A percentile compares a stretch with the other conserved stretches of the same genome.
Evolutionary conservation across 1,284 basidiomycete genomes (phyloP).

Genomic region (Heliocybe sulcata): DNA sequence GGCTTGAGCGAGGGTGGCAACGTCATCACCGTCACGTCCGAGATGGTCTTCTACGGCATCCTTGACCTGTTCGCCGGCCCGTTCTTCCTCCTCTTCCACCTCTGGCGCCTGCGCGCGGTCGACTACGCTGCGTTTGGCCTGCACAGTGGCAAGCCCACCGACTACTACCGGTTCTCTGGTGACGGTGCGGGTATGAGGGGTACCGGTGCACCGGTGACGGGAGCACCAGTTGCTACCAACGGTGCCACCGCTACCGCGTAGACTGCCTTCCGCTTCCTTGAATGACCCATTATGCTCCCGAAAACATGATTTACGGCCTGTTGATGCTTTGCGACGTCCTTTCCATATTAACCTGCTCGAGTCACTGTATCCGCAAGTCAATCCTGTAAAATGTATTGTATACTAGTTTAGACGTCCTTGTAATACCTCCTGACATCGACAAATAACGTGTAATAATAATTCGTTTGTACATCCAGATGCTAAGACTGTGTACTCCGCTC

Average conservation of each 20-base stretch:
- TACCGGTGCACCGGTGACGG: not conserved
- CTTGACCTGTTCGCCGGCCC: slow-evolving; percentile 52
- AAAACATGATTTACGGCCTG: too few species aligned
- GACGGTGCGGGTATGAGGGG: not conserved
- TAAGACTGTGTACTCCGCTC: too few species aligned
- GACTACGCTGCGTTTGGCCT: slow-evolving; percentile 20
- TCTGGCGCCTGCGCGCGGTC: slow-evolving; percentile 21
- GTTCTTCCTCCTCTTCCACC: slow-evolving; percentile 30
- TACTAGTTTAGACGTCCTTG: too few species aligned
- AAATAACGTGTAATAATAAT: too few species aligned
- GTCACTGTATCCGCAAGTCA: too few species aligned
- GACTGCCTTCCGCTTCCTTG: not conserved
- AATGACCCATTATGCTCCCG: too few species aligned
- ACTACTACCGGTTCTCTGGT: slow-evolving; percentile 4
- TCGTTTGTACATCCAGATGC: too few species aligned
- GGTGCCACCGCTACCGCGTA: not conserved
- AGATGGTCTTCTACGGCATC: slow-evolving; percentile 53
- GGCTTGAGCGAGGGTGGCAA: slow-evolving; percentile 40
- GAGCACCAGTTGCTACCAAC: not conserved
- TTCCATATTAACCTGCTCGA: too few species aligned
- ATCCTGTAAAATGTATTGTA: too few species aligned
- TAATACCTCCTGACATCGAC: too few species aligned
- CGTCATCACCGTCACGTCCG: slow-evolving; percentile 33
- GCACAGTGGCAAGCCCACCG: slow-evolving; percentile 20
- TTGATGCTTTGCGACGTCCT: too few species aligned